phyloP scores from a whole-genome alignment of 2,329 filamentous ascomycete genomes.

The Claviceps fusiformis region DNA sequence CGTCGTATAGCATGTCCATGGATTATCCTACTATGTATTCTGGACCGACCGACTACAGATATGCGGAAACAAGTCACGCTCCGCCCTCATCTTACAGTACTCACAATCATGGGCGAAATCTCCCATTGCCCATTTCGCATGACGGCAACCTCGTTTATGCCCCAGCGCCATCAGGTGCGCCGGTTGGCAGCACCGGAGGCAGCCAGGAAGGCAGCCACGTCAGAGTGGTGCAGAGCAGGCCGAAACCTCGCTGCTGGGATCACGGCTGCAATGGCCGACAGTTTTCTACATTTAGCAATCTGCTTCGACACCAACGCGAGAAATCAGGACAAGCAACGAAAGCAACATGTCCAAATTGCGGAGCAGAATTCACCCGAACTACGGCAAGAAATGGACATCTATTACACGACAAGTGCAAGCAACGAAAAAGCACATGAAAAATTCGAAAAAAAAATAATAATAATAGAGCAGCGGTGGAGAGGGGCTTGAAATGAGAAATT shows the following conservation, averaged over 20 bases:
- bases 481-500: neutral
- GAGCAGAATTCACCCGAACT: slow-evolving; percentile 85
- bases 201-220: slow-evolving; percentile 36
- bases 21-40: slow-evolving; percentile 27
- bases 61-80: slow-evolving; percentile 10
- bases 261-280: slow-evolving; percentile 92
- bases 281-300: slow-evolving; percentile 93
- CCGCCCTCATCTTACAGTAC: neutral
- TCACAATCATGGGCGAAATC: slow-evolving; percentile 21
- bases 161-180: slow-evolving; percentile 23
- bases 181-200: slow-evolving; percentile 19
- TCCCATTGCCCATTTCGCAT: slow-evolving; percentile 23
- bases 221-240: slow-evolving; percentile 60
- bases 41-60: slow-evolving; percentile 26
- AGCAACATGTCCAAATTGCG: slow-evolving; percentile 79
- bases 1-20: slow-evolving; percentile 29
- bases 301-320: slow-evolving; percentile 82
- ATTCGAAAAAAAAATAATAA: neutral
- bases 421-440: slow-evolving; percentile 18
- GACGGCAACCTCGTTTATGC: slow-evolving; percentile 30
- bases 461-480: neutral
- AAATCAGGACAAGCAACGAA: slow-evolving; percentile 87
- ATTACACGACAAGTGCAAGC: slow-evolving; percentile 85
- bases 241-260: slow-evolving; percentile 95
- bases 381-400: slow-evolving; percentile 77